Evolutionary conservation across 1,139 yeast species (phyloP).

Genomic region (Taphrina flavorubra): DNA sequence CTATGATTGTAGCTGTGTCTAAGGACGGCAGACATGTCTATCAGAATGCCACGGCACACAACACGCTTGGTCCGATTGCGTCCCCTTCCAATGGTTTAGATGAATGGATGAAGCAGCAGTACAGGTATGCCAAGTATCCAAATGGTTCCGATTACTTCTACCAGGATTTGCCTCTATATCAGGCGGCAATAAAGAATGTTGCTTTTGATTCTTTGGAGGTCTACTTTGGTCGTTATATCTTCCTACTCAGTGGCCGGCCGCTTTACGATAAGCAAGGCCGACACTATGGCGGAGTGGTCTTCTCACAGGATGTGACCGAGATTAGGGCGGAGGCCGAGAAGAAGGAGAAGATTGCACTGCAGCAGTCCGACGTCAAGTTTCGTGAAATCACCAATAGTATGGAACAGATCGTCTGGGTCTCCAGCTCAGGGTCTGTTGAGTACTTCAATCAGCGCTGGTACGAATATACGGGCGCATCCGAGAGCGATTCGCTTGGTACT

Average conservation of each 20-base stretch:
- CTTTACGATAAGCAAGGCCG: constrained; percentile 26
- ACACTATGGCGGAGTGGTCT: constrained; percentile 32
- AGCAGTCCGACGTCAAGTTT: constrained; percentile 31
- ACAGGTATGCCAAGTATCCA: constrained; percentile 14
- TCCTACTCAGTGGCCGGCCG: constrained; percentile 34
- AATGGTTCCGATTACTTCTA: constrained; percentile 18
- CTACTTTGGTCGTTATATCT: constrained; percentile 29
- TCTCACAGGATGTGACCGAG: constrained; percentile 30
- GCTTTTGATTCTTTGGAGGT: constrained; percentile 20
- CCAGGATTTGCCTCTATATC: constrained; percentile 19
- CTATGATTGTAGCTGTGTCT: constrained; percentile 34
- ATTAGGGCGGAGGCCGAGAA: constrained; percentile 24
- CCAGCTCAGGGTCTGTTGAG: constrained; percentile 5
- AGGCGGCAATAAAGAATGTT: constrained; percentile 15
- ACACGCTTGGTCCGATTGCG: constrained; percentile 26
- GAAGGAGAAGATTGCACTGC: constrained; percentile 32
- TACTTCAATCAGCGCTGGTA: constrained; percentile 39
- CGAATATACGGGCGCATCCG: constrained; percentile 33
- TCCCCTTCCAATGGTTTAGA: constrained; percentile 14
- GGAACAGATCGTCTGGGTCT: constrained; percentile 37
- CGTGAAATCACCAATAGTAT: constrained; percentile 32
- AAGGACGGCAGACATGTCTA: constrained; percentile 31
- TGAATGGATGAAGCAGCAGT: constrained; percentile 33
- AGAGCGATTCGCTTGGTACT: constrained; percentile 15
- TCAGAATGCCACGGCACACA: constrained; percentile 33